Percentiles rank a stretch among this genome's conserved stretches.
These are phyloP conservation scores for Pinus albicaulis DNA, from an alignment of 75 land plant genomes.

Conservation along the genomic window DNA sequence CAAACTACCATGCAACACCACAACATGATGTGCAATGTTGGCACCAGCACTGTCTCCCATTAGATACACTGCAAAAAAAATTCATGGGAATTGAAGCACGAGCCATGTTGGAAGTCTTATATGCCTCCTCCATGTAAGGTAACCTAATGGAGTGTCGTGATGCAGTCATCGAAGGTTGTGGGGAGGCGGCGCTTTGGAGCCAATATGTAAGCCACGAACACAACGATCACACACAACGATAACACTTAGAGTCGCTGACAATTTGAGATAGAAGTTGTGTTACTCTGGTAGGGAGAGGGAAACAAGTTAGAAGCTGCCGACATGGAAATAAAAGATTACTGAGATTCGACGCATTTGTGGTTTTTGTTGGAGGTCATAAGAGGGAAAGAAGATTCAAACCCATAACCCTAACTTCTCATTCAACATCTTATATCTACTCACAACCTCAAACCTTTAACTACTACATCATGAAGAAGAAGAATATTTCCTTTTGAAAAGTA, in stretches of 20 bases:
- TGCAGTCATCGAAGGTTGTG: constrained; percentile 35
- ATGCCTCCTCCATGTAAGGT: too few relatives aligned
- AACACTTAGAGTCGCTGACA: constrained; percentile 14
- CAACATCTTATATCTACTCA: background rate
- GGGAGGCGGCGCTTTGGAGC: constrained; percentile 42
- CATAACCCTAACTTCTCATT: constrained; percentile 21
- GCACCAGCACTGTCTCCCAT: constrained; percentile 51
- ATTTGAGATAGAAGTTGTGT: constrained; percentile 15
- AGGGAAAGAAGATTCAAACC: constrained; percentile 37
- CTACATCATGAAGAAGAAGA: too few relatives aligned
- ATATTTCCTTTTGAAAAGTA: too few relatives aligned
- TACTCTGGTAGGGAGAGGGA: background rate
- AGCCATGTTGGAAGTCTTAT: background rate
- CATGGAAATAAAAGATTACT: constrained; percentile 40
- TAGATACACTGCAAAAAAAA: constrained; percentile 29
- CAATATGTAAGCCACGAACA: constrained; percentile 43
- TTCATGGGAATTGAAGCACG: constrained; percentile 19
- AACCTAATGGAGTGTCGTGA: constrained; percentile 29
- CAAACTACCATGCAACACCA: background rate
- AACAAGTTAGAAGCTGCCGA: constrained; percentile 35
- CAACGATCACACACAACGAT: constrained; percentile 15
- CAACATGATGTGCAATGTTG: background rate
- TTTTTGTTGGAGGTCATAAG: background rate
- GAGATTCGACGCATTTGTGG: constrained; percentile 9
- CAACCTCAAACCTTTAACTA: too few relatives aligned